Evolutionary conservation across 352 stramenopile genomes (phyloP).

Genomic region (Pythium sp.): DNA sequence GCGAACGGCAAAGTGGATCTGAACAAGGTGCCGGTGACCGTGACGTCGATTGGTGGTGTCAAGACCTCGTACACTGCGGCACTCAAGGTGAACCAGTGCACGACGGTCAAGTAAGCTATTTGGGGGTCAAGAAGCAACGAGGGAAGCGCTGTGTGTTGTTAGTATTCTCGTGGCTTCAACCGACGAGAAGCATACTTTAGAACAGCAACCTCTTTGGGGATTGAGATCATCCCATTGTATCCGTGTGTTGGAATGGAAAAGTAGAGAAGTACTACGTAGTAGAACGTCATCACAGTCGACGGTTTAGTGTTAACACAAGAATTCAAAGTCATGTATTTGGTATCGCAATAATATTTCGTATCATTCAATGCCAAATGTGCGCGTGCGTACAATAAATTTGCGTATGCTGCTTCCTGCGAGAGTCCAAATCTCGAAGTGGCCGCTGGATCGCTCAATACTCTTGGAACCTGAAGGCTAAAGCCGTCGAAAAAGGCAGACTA

Average conservation of each 20-base stretch:
- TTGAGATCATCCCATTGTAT: background rate
- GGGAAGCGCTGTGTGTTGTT: background rate
- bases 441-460: too few species aligned
- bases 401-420: too few species aligned
- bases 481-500: too few species aligned
- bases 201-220: background rate
- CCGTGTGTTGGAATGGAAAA: background rate
- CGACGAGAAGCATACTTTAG: background rate
- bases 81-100: conserved; percentile 18
- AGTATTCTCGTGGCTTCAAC: background rate
- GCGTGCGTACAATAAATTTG: too few species aligned
- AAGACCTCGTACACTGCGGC: conserved; percentile 14
- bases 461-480: too few species aligned
- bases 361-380: too few species aligned
- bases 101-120: conserved; percentile 2
- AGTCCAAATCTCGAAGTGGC: too few species aligned
- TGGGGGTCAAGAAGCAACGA: background rate
- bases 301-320: background rate
- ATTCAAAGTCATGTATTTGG: background rate
- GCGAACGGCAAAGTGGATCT: conserved; percentile 3
- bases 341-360: background rate
- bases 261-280: background rate
- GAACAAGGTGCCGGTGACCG: conserved; percentile 11
- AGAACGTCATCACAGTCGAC: background rate
- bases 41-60: conserved; percentile 7